A percentile compares a stretch with the other conserved stretches of the same genome.
phyloP scores from a whole-genome alignment of 805 yeast genomes.

The Starmerella gropengiesseri region DNA sequence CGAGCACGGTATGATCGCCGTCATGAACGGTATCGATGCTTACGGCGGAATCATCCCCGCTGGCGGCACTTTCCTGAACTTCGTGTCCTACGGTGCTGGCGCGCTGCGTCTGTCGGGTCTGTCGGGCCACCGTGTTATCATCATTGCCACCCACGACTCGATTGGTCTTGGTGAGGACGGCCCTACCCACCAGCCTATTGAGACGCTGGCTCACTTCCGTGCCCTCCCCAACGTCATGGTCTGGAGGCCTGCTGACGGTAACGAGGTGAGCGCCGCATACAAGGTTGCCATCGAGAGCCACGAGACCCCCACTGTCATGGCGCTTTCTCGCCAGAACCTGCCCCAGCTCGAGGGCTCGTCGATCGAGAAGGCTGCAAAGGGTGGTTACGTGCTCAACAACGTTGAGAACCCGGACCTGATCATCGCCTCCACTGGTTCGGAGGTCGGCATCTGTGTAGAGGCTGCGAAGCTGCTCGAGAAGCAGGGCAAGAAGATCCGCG shows the following conservation, averaged over 20 bases:
- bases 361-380: constrained; percentile 82
- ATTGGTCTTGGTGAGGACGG: constrained; percentile 52
- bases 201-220: constrained; percentile 41
- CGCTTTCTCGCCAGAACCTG: constrained; percentile 67
- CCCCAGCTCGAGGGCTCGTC: constrained; percentile 90
- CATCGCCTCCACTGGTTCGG: constrained; percentile 88
- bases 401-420: constrained; percentile 57
- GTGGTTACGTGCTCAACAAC: constrained; percentile 73
- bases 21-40: constrained; percentile 93
- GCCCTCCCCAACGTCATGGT: constrained; percentile 41
- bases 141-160: constrained; percentile 49
- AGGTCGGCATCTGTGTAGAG: constrained; percentile 71
- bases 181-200: constrained; percentile 49
- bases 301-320: constrained; percentile 58
- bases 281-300: constrained; percentile 45
- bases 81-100: constrained; percentile 51
- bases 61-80: constrained; percentile 98
- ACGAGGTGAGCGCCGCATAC: constrained; percentile 46
- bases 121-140: constrained; percentile 37
- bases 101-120: constrained; percentile 43
- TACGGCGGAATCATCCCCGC: constrained; percentile 74
- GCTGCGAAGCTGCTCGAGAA: constrained; percentile 62
- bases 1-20: constrained; percentile 99
- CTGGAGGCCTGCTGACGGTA: constrained; percentile 46
- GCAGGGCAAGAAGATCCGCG: constrained; percentile 60